phyloP scores from a whole-genome alignment of 2,329 filamentous ascomycete genomes.

The Albifimbria verrucaria region DNA sequence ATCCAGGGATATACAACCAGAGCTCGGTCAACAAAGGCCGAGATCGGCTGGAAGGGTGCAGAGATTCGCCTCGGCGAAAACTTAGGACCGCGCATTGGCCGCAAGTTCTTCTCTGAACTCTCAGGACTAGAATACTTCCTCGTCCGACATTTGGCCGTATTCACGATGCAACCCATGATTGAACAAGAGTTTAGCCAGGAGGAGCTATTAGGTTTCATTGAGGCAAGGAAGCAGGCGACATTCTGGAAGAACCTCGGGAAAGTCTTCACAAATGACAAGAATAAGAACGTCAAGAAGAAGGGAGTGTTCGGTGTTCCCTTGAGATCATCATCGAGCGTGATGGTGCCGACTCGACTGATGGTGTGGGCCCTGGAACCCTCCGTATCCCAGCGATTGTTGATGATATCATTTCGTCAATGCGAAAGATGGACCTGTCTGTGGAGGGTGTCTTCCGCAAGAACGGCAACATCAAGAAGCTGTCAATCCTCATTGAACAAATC shows the following conservation, averaged over 20 bases:
- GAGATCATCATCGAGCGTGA: constrained; percentile 89
- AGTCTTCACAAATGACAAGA: constrained; percentile 84
- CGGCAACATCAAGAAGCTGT: constrained; percentile 92
- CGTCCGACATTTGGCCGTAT: constrained; percentile 87
- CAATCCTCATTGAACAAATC: constrained; percentile 80
- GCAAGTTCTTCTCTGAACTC: constrained; percentile 93
- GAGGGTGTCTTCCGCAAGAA: constrained; percentile 99
- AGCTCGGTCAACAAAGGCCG: constrained; percentile 66
- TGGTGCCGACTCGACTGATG: constrained; percentile 95
- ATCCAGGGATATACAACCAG: constrained; percentile 38
- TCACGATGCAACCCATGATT: constrained; percentile 90
- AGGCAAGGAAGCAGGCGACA: constrained; percentile 81
- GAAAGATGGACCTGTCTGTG: constrained; percentile 98
- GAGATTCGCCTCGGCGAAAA: constrained; percentile 50
- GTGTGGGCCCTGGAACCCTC: constrained; percentile 86
- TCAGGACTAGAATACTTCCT: constrained; percentile 97
- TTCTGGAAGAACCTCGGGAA: constrained; percentile 99
- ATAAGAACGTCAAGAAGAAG: constrained; percentile 80
- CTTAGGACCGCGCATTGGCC: constrained; percentile 53
- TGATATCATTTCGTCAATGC: constrained; percentile 89
- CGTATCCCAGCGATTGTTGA: constrained; percentile 94
- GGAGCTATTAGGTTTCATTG: constrained; percentile 87
- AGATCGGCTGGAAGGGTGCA: constrained; percentile 51
- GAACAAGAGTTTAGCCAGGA: constrained; percentile 91
- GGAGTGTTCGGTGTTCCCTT: constrained; percentile 89